A percentile compares a stretch with the other conserved stretches of the same genome.
phyloP scores from a whole-genome alignment of 2,329 filamentous ascomycete genomes.

The Penicillium sp. region DNA sequence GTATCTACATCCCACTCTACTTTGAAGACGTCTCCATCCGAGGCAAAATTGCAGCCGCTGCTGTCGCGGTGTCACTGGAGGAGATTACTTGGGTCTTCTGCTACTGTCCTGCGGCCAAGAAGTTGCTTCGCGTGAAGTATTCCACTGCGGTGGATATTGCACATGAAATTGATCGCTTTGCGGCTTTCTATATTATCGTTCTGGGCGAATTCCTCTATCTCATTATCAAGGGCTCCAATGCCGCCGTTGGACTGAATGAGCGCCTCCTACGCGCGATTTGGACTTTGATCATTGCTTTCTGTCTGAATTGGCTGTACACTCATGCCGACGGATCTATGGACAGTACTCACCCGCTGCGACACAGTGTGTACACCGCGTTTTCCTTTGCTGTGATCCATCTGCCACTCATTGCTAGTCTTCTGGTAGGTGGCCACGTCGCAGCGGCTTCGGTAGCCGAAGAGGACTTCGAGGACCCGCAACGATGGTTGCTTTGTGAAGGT shows the following conservation, averaged over 20 bases:
- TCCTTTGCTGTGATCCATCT: constrained; percentile 52
- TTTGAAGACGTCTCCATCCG: constrained; percentile 46
- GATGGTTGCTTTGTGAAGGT: constrained; percentile 55
- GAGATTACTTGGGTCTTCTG: constrained; percentile 51
- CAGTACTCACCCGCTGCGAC: constrained; percentile 51
- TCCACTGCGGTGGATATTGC: constrained; percentile 56
- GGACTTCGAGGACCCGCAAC: constrained; percentile 48
- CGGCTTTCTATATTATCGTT: constrained; percentile 58
- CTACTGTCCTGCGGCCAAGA: constrained; percentile 52
- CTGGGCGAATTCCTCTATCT: constrained; percentile 56
- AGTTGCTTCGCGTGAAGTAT: constrained; percentile 47
- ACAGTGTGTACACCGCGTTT: constrained; percentile 51
- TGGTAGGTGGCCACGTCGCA: constrained; percentile 55
- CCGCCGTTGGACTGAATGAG: constrained; percentile 50
- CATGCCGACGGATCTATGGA: constrained; percentile 53
- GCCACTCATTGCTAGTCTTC: constrained; percentile 50
- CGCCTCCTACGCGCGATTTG: constrained; percentile 53
- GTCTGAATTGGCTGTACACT: constrained; percentile 56
- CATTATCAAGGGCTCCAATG: constrained; percentile 54
- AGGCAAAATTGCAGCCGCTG: constrained; percentile 49
- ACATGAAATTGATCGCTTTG: constrained; percentile 56
- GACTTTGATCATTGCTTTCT: constrained; percentile 56
- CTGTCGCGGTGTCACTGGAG: constrained; percentile 49
- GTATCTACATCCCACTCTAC: constrained; percentile 52
- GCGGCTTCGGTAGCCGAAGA: constrained; percentile 46